These are phyloP conservation scores for Penicillium manginii DNA, from an alignment of 495 filamentous ascomycete species.

Conservation along the genomic window DNA sequence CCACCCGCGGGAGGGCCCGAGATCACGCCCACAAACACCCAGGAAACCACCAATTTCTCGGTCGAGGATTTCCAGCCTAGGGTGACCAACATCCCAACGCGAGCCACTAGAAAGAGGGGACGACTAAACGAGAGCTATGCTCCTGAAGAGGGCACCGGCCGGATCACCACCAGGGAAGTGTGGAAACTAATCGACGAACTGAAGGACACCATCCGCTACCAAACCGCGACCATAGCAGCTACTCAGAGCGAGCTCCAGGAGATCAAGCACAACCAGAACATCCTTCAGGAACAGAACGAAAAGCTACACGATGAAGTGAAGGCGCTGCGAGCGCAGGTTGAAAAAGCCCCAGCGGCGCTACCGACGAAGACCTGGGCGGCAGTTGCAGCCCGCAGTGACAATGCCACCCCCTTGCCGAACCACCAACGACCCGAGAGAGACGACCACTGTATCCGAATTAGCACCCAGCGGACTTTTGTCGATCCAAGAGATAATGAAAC, in stretches of 20 bases:
- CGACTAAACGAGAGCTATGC: slow-evolving; percentile 7
- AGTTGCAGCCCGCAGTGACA: slow-evolving; percentile 7
- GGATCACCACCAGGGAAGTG: slow-evolving; percentile 5
- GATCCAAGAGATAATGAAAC: slow-evolving; percentile 24
- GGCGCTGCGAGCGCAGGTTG: slow-evolving; percentile 13
- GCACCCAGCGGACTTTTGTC: slow-evolving; percentile 22
- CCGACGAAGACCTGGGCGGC: slow-evolving; percentile 14
- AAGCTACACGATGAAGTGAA: slow-evolving; percentile 23
- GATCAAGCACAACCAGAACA: background rate
- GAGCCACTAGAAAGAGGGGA: slow-evolving; percentile 9
- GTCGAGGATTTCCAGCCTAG: slow-evolving; percentile 10
- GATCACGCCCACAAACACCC: slow-evolving; percentile 1
- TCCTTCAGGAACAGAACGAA: slow-evolving; percentile 11
- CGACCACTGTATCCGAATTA: slow-evolving; percentile 21
- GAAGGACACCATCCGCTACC: background rate
- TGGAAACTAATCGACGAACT: background rate
- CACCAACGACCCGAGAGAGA: slow-evolving; percentile 6
- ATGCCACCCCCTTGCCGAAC: no score
- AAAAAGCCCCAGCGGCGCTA: slow-evolving; percentile 2
- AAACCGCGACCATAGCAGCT: background rate
- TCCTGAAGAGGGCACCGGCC: slow-evolving; percentile 1
- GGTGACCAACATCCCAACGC: slow-evolving; percentile 10
- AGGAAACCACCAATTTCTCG: slow-evolving; percentile 3
- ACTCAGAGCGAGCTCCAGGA: background rate
- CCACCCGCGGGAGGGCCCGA: no score